These are phyloP conservation scores for Carallia brachiata DNA, from an alignment of 345 rosid genomes.

Conservation along the genomic window DNA sequence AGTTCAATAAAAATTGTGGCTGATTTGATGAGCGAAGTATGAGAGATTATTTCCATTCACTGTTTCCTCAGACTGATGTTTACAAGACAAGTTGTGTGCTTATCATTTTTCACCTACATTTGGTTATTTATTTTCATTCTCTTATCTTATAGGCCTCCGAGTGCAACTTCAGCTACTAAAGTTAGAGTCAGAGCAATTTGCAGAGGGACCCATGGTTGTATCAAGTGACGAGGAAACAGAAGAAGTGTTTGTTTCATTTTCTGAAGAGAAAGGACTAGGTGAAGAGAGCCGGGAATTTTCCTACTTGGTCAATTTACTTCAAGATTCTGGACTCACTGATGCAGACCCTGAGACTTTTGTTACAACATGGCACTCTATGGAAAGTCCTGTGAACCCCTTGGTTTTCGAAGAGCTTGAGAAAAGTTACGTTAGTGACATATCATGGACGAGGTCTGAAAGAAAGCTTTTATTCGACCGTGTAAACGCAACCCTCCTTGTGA, in stretches of 20 bases:
- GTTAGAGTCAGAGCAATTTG: conserved; percentile 62
- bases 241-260: conserved; percentile 29
- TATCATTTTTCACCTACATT: background rate
- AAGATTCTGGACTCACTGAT: conserved; percentile 44
- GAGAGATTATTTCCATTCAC: too few relatives aligned
- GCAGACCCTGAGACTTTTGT: conserved; percentile 42
- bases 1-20: too few relatives aligned
- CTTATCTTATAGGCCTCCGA: conserved; percentile 61
- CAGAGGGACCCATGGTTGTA: conserved; percentile 59
- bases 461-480: conserved; percentile 66
- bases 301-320: conserved; percentile 53
- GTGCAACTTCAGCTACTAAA: conserved; percentile 90
- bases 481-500: conserved; percentile 48
- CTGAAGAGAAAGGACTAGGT: conserved; percentile 29
- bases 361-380: conserved; percentile 50
- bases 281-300: conserved; percentile 54
- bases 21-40: too few relatives aligned
- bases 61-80: background rate
- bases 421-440: conserved; percentile 35
- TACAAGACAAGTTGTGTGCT: background rate
- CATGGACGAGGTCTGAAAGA: conserved; percentile 57
- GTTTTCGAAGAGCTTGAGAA: conserved; percentile 79
- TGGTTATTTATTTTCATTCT: background rate
- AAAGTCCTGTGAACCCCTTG: conserved; percentile 52
- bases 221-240: conserved; percentile 70